A percentile compares a stretch with the other conserved stretches of the same genome.
These are phyloP conservation scores for Inosperma sp. DNA, from an alignment of 768 basidiomycete genomes.

Conservation along the genomic window DNA sequence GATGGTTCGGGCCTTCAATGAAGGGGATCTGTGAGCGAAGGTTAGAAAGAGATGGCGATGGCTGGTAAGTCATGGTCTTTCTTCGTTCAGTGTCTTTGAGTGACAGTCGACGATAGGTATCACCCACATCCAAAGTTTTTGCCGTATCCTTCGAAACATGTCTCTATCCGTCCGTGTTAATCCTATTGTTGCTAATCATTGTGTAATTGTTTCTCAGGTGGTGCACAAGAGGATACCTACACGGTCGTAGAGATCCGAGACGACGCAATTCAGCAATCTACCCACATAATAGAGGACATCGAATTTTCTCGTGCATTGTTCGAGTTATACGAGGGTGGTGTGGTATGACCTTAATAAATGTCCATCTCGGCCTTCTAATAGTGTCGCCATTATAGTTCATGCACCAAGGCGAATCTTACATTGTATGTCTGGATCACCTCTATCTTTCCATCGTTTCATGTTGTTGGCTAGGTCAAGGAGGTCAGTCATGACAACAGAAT, in stretches of 20 bases:
- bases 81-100: not conserved
- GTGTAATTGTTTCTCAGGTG: slow-evolving; percentile 33
- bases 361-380: slow-evolving; percentile 12
- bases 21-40: slow-evolving; percentile 55
- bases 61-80: slow-evolving; percentile 51
- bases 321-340: slow-evolving; percentile 85
- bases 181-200: not conserved
- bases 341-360: no score
- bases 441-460: not conserved
- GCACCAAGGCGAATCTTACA: slow-evolving; percentile 79
- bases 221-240: slow-evolving; percentile 75
- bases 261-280: slow-evolving; percentile 25
- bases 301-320: slow-evolving; percentile 82
- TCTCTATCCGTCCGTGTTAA: slow-evolving; percentile 55
- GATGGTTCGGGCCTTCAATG: slow-evolving; percentile 67
- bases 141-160: slow-evolving; percentile 67
- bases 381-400: slow-evolving; percentile 54
- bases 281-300: slow-evolving; percentile 68
- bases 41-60: slow-evolving; percentile 67
- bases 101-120: slow-evolving; percentile 48
- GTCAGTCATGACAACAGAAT: slow-evolving; percentile 74
- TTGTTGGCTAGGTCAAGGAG: slow-evolving; percentile 55
- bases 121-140: slow-evolving; percentile 76
- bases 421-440: slow-evolving; percentile 42
- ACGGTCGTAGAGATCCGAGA: slow-evolving; percentile 61